Evolutionary conservation across 768 basidiomycete species (phyloP), one percentile per base, ranked within the genome.

Genomic region (Epithele typhae): DNA sequence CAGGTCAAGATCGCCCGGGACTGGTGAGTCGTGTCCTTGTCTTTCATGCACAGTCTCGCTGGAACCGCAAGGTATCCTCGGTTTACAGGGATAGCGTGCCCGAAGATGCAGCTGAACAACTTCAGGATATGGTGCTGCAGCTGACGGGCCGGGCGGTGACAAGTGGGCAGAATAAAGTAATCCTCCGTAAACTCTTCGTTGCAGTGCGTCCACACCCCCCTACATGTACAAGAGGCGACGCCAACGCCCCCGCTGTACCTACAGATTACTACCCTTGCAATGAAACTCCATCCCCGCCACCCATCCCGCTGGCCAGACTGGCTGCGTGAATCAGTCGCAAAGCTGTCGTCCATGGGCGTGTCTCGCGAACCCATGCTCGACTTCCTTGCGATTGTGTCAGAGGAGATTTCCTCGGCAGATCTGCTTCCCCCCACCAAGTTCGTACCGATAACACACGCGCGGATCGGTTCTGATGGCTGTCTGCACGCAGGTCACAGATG

Each of bases 1-100:
- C 91, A 94, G 60, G 88, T 94, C 51, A 97, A 97, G 76, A 91
- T 95, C 53, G 82, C 87, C 12, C 72, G 93, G 53, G 93, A 95
- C 63, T 95, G 92, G 92, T 93, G 62, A 53, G 77, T 64, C 19
- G 4, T 22, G n/a, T 30, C 25, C 27, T 25, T 25, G 8, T 17
- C 40, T 19, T 18, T 32, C 6, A 35, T 12, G 23, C 25, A 15
- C 9, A n/a, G n/a, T n/a, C n/a, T n/a, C n/a, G n/a, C n/a, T n/a
- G n/a, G n/a, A n/a, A 36, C 12, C 12, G 19, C 9, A 19, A 18
- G n/a, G 11, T 12, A 2, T 7, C 21, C 22, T 37, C 34, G 36
- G 14, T 25, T 9, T 6, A 37, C 25, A 92, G 92, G 92, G 83
- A 82, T n/a, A 64, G 74, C 5, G 82, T 91, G 57, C 89, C 89